Evolutionary conservation across 306 rosid genomes (phyloP), one percentile per base, ranked within the genome.

Genomic region (Vicia villosa): DNA sequence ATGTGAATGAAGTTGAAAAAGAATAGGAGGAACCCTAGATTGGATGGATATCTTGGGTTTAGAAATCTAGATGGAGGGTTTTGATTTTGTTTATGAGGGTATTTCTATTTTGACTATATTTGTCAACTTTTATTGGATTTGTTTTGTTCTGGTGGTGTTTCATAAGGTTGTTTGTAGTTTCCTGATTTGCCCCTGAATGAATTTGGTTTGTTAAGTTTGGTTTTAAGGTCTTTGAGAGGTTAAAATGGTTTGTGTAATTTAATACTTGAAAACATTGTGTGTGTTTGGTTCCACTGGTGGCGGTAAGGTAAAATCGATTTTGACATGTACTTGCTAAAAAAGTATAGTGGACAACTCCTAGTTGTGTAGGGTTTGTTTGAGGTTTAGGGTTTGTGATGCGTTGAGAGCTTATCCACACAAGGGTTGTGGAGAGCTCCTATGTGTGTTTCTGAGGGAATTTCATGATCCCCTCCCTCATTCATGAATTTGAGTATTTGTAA

Each of bases 1-100:
- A 58, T 49, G 82, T 32, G 68, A 58, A 61, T 40, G 68, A 59
- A 62, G 34, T 56, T 65, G 9, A 28, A 36, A 0, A 49, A 6
- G 14, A 24, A 12, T 46, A 56, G 69, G 17, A 30, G 64, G 74
- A 77, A 77, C 82, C 85, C 80, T 68, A 77, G 77, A 32, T 81
- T 74, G 49, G 8, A 68, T n/a, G n/a, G n/a, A n/a, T n/a, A 55
- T 37, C 26, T 21, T 68, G 66, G 72, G 77, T 45, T 66, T 66
- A 26, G 38, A 62, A 22, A 43, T 47, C 5, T 21, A 11, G 77
- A 47, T 61, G 47, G 42, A 28, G n/a, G 51, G n/a, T 28, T 70
- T n/a, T 56, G 66, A 40, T 49, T 19, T 20, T 56, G 61, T 67
- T 66, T 65, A 19, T 43, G 20, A 37, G 12, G 41, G 65, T 17